Base-by-base conservation (phyloP, 768 basidiomycete genomes). In the Lactifluus piperatus region DNA sequence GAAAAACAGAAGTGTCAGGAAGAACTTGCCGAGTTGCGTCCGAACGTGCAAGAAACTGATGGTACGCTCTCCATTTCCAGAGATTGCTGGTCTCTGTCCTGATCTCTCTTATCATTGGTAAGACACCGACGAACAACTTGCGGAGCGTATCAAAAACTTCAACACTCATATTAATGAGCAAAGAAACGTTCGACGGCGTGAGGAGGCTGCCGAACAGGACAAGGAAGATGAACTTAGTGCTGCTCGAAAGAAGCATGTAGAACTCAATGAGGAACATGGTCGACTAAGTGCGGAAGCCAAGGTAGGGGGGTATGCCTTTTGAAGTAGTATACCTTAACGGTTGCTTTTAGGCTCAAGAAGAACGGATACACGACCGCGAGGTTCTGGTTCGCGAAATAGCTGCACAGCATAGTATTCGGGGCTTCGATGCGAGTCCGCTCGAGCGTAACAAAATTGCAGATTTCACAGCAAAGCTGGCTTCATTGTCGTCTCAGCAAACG, bases 121-220 rank as follows among this genome's bases (percentile, higher is more conserved):
- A 91, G 91, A 86, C 50, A 81, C 82, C 7, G 85, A 92, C 54
- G 84, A 86, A 47, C 86, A 91, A 59, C 74, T 95, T 13, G 71
- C 79, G 48, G 71, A 70, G 16, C 81, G 83, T 20, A 62, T 84
- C 48, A 71, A 76, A 36, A 82, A 82, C 57, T 84, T 85, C 57
- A 81, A 85, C 64, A 75, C 81, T 27, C 78, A 84, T 58, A 76
- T 86, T 54, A 70, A 70, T 48, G 66, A 72, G 49, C 77, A 82
- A 52, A 81, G 78, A 64, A 76, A 79, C 52, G 78, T 76, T 56
- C 75, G 77, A 54, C 70, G 71, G 13, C 61, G 69, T 1, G 78
- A 83, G 57, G 75, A 81, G 53, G 71, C 72, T n/a, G 79, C 76
- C 54, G 77, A 77, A 52, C 79, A 85, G 47, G 83, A 82, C 57